A percentile compares a stretch with the other conserved stretches of the same genome.
Evolutionary conservation across 192 early-diverging fungal species (phyloP).

Genomic region (Umbelopsis sp.): DNA sequence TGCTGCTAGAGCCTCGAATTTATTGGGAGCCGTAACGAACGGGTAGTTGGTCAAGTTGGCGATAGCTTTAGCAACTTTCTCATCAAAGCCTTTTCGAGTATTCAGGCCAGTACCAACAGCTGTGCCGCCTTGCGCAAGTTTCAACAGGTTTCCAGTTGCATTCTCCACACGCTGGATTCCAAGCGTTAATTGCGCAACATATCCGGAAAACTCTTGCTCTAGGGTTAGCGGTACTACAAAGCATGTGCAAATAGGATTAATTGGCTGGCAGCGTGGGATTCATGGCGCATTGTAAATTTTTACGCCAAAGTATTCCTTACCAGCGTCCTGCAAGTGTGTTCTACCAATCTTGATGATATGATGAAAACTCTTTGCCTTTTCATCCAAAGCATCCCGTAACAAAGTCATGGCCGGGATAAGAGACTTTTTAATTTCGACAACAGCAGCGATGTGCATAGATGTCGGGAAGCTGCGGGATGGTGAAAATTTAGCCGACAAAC

Average conservation of each 20-base stretch:
- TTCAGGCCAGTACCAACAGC: constrained; percentile 98
- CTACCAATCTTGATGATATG: constrained; percentile 98
- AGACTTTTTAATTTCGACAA: constrained; percentile 71
- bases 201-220: constrained; percentile 97
- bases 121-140: constrained; percentile 94
- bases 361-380: constrained; percentile 77
- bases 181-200: constrained; percentile 82
- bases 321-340: constrained; percentile 88
- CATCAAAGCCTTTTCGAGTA: constrained; percentile 90
- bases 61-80: constrained; percentile 84
- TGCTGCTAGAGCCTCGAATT: constrained; percentile 97
- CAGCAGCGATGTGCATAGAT: constrained; percentile 97
- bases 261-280: constrained; percentile 72
- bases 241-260: constrained; percentile 9
- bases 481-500: neutral
- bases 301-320: constrained; percentile 12
- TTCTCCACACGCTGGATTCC: constrained; percentile 83
- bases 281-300: constrained; percentile 1
- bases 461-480: constrained; percentile 77
- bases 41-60: constrained; percentile 78
- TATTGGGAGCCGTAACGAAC: constrained; percentile 96
- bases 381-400: constrained; percentile 74
- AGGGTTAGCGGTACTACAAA: constrained; percentile 75
- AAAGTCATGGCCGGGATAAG: constrained; percentile 82
- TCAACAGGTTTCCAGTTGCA: constrained; percentile 78